These are phyloP conservation scores for Gnomoniopsis sp. DNA, from an alignment of 2,329 filamentous ascomycete genomes.

Conservation along the genomic window DNA sequence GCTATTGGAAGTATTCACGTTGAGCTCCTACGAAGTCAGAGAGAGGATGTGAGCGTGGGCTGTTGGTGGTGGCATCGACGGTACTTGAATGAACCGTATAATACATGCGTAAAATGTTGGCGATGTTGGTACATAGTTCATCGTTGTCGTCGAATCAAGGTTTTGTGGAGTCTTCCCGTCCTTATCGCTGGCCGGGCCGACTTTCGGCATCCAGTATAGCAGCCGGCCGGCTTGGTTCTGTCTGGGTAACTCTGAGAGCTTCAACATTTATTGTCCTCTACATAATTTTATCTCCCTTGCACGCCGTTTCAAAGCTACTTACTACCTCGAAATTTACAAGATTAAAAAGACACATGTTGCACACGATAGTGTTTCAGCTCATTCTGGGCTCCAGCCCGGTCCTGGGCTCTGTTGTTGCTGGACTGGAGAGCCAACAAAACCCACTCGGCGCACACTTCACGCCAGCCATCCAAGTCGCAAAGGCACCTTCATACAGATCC, in stretches of 20 bases:
- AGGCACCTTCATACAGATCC: conserved; percentile 37
- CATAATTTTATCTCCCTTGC: too few species aligned
- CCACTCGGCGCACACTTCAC: background rate
- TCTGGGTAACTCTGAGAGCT: too few species aligned
- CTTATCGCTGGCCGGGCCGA: too few species aligned
- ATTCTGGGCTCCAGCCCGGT: background rate
- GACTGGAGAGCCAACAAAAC: background rate
- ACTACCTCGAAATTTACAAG: background rate
- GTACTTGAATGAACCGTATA: too few species aligned
- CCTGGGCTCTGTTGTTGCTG: background rate
- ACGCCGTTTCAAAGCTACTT: background rate
- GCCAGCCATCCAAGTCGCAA: background rate
- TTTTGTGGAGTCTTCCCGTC: too few species aligned
- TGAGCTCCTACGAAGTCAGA: too few species aligned
- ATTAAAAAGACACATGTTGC: conserved; percentile 1
- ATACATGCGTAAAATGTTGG: background rate
- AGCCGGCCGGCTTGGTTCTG: too few species aligned
- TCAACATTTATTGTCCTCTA: background rate
- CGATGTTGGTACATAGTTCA: conserved; percentile 30
- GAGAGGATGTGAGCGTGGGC: too few species aligned
- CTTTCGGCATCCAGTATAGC: too few species aligned
- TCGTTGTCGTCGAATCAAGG: conserved; percentile 31
- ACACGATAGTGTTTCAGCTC: background rate
- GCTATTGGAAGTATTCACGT: too few species aligned
- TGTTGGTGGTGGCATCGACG: too few species aligned